Evolutionary conservation across 202 grass and related monocot genomes (phyloP), one percentile per base, ranked within the genome.

Genomic region (Carex arenaria): DNA sequence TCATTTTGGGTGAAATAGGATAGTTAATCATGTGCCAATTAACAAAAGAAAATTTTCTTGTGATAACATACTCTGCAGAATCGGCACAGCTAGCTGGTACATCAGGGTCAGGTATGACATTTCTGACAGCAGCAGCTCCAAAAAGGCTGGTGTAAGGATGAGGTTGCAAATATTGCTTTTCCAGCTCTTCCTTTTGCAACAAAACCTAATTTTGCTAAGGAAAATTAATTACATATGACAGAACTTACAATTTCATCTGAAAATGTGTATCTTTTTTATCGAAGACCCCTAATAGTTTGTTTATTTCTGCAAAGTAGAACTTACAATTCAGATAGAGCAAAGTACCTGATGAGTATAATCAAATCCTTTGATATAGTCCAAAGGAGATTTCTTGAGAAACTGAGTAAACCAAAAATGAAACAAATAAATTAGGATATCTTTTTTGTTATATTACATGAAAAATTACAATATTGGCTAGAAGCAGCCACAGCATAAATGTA

Each of bases 101-200:
- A 86, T 95, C 91, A 84, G 95, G 95, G 13, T 93, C 95, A 31
- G 89, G 86, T 90, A 98, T 90, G 82, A 82, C 83, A 93, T 74
- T 90, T 88, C 91, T 93, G 43, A 98, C 93, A 80, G 88, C 76
- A 77, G 85, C 85, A 78, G 63, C 82, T 87, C 86, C 84, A 55
- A 85, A 94, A 87, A 82, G 85, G 81, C 79, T 90, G 77, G 51
- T 64, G 66, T 83, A 85, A 15, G 40, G 26, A 70, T 84, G 70
- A 19, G 78, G 61, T 84, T 83, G 67, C 61, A 78, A 67, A 72
- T 55, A 66, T 86, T 84, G 91, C 52, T 86, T 86, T 89, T 93
- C 89, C 68, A 98, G 83, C 32, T 90, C 82, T 73, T 93, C 91
- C 80, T 71, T 86, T 86, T 87, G 85, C 84, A 95, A 75, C 64